Evolutionary conservation across 306 rosid genomes (phyloP).

Genomic region (Ormosia semicastrata): DNA sequence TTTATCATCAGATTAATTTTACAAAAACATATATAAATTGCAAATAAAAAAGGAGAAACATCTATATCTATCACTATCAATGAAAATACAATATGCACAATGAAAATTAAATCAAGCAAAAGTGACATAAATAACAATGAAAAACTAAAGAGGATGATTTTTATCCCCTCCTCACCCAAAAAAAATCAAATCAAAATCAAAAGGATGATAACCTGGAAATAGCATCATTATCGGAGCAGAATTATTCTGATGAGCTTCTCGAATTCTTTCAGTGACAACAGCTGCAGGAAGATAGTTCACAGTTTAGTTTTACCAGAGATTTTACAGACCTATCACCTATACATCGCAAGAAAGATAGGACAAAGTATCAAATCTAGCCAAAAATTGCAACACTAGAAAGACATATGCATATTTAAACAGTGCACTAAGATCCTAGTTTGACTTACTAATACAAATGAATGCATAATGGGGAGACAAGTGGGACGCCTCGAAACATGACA

Average conservation of each 20-base stretch:
- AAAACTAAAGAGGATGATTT: not conserved
- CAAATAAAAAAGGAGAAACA: not conserved
- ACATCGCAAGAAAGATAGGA: not conserved
- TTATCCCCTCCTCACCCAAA: not conserved
- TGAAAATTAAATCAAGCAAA: constrained; percentile 10
- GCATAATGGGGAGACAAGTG: not conserved
- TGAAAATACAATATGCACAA: not conserved
- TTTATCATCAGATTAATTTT: not conserved
- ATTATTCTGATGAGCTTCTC: constrained; percentile 56
- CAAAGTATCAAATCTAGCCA: constrained; percentile 9
- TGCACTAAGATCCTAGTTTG: constrained; percentile 8
- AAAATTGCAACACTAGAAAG: constrained; percentile 9
- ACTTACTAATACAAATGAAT: not conserved
- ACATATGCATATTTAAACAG: constrained; percentile 6
- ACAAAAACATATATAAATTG: not conserved
- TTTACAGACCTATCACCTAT: not conserved
- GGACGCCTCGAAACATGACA: not conserved
- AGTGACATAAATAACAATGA: not conserved
- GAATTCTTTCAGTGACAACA: constrained; percentile 78
- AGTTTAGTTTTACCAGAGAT: constrained; percentile 14
- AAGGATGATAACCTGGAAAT: constrained; percentile 75
- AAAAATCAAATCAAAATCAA: not conserved
- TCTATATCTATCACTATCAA: not conserved
- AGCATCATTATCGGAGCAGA: constrained; percentile 87
- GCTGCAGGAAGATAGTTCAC: constrained; percentile 46